Evolutionary conservation across 768 basidiomycete species (phyloP), one percentile per base, ranked within the genome.

Genomic region (Russula olivacea): DNA sequence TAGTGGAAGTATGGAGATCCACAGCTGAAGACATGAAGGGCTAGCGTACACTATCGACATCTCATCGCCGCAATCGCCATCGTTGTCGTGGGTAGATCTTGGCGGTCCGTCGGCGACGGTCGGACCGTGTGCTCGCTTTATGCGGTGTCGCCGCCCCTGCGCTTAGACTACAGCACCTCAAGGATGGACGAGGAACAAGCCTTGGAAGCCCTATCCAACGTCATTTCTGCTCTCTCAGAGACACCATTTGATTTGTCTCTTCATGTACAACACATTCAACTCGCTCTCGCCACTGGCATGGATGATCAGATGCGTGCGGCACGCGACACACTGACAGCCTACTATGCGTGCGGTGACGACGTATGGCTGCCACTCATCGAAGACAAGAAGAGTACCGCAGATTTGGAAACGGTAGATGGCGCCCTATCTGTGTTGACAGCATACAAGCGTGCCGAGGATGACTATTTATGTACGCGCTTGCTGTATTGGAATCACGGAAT

Each of bases 351-450:
- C 11, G 81, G 82, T 36, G 84, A 88, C 61, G 83, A 88, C 40
- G 80, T 89, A 23, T 93, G 91, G 91, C 61, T 86, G n/a, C 83
- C 84, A 23, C 75, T 91, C 48, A 78, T 91, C 36, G 76, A 82
- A 12, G 74, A 77, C 21, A 88, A 85, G 71, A 72, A 79, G 53
- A 71, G 75, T n/a, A 68, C 76, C 0, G 76, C 79, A 2, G 76
- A 87, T 66, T 59, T 87, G 23, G 76, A 83, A n/a, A 80, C 80
- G 2, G 71, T 74, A 19, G 76, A 80, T 51, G 83, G 81, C 9
- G 75, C 83, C 23, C 68, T 80, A 49, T 83, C 84, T 50, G 69
- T 92, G 45, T 72, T 91, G 61, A 77, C 79, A 17, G 68, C 88
- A 43, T 93, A 86, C 71, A 74, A 76, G 43, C 80, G 79, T 40